Conservation (phyloP, 306 rosid species). For the Echinosophora koreensis region DNA sequence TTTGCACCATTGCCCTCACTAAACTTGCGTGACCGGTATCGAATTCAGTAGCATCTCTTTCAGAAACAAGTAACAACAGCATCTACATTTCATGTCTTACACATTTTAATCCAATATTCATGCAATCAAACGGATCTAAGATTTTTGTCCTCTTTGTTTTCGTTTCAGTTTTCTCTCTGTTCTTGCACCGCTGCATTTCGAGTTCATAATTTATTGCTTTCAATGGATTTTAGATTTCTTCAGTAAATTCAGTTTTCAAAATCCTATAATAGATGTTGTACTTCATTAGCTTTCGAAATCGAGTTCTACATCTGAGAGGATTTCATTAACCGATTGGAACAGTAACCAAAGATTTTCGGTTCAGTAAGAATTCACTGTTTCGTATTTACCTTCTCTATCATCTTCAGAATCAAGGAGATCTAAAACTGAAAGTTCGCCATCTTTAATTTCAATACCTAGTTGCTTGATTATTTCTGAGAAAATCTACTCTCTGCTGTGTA, state of each 20-base stretch:
- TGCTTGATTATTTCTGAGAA: not conserved
- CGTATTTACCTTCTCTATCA: not conserved
- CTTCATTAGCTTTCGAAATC: conserved; percentile 20
- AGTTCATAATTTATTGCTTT: conserved; percentile 9
- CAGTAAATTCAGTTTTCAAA: not conserved
- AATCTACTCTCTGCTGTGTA: not conserved
- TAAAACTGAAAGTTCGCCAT: conserved; percentile 14
- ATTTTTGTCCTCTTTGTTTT: not conserved
- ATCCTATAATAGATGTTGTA: not conserved
- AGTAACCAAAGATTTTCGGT: conserved; percentile 4
- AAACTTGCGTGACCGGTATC: conserved; percentile 43
- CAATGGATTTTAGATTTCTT: conserved; percentile 31
- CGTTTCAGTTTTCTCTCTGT: not conserved
- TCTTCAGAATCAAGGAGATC: conserved; percentile 18
- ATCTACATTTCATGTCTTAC: conserved; percentile 37
- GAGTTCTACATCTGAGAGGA: conserved; percentile 27
- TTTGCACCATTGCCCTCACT: conserved; percentile 44
- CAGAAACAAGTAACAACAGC: conserved; percentile 16
- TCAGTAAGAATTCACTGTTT: not conserved
- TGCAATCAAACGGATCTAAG: not conserved
- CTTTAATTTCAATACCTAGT: conserved; percentile 12
- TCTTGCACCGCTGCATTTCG: conserved; percentile 40
- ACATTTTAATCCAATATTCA: not conserved
- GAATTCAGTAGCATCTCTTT: not conserved
- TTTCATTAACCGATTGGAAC: conserved; percentile 9